phyloP scores from a whole-genome alignment of 2,329 filamentous ascomycete genomes.

The Arthrobotrys musiformis region DNA sequence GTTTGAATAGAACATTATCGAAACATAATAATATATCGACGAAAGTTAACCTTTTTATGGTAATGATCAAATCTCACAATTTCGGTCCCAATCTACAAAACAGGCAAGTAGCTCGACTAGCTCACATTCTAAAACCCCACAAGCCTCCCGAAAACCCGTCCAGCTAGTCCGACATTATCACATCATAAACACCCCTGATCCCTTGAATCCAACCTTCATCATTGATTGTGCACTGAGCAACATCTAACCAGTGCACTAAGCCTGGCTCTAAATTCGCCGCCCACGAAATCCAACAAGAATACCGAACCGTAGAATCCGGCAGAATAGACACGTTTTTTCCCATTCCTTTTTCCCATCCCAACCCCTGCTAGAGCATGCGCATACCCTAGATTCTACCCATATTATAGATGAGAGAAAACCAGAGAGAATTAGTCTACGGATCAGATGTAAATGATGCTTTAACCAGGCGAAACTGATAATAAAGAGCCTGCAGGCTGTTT shows the following conservation, averaged over 20 bases:
- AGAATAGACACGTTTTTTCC: conserved; percentile 53
- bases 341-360: neutral
- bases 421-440: neutral
- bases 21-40: neutral
- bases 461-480: conserved; percentile 12
- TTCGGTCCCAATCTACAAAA: neutral
- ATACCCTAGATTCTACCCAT: too few species aligned
- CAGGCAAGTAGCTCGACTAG: neutral
- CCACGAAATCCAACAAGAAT: neutral
- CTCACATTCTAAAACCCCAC: neutral
- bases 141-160: conserved; percentile 13
- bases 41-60: too few species aligned
- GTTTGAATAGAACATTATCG: neutral
- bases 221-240: conserved; percentile 8
- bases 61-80: too few species aligned
- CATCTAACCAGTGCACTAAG: neutral
- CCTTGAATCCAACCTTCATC: neutral
- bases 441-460: conserved; percentile 17
- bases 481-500: conserved; percentile 14
- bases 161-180: neutral
- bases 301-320: neutral
- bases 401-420: too few species aligned
- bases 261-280: neutral
- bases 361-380: neutral
- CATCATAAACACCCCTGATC: conserved; percentile 10